phyloP scores from a whole-genome alignment of 1,284 basidiomycete species.

The Moesziomyces sp. region DNA sequence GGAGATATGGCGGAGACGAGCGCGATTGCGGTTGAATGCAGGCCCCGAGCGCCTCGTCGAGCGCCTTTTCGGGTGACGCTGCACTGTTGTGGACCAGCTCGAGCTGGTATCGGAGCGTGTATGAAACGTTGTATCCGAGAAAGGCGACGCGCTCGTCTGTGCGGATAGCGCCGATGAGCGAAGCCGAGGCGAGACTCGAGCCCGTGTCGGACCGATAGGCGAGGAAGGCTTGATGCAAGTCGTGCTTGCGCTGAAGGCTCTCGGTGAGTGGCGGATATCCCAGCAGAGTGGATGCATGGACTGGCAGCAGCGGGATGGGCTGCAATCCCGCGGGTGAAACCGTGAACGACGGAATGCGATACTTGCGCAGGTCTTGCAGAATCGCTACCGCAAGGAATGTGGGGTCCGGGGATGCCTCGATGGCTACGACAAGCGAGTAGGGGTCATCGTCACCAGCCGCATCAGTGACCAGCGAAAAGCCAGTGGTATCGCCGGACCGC shows the following conservation, averaged over 20 bases:
- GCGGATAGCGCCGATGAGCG: constrained; percentile 18
- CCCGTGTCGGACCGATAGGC: constrained; percentile 12
- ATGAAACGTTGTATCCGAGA: constrained; percentile 35
- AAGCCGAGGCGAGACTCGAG: constrained; percentile 4
- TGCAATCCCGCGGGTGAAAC: not conserved
- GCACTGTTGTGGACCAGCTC: constrained; percentile 3
- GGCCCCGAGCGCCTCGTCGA: constrained; percentile 12
- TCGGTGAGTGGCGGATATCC: constrained; percentile 41
- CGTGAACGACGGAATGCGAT: constrained; percentile 4
- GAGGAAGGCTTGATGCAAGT: constrained; percentile 26
- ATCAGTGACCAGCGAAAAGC: constrained; percentile 1
- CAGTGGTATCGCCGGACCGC: not conserved
- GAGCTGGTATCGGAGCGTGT: constrained; percentile 24
- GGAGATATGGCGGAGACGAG: constrained; percentile 9
- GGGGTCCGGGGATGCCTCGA: constrained; percentile 2
- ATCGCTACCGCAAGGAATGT: constrained; percentile 2
- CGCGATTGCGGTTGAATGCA: not conserved
- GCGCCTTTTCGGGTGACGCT: not conserved
- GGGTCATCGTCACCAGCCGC: constrained; percentile 17
- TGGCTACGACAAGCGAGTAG: constrained; percentile 18
- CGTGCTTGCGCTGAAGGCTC: constrained; percentile 28
- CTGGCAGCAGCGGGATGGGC: constrained; percentile 1
- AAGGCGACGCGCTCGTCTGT: constrained; percentile 35
- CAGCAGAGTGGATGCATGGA: constrained; percentile 3
- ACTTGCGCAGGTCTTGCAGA: constrained; percentile 34